Base-by-base conservation (phyloP, 2,329 filamentous ascomycete genomes). In the Stagonosporopsis vannaccii region DNA sequence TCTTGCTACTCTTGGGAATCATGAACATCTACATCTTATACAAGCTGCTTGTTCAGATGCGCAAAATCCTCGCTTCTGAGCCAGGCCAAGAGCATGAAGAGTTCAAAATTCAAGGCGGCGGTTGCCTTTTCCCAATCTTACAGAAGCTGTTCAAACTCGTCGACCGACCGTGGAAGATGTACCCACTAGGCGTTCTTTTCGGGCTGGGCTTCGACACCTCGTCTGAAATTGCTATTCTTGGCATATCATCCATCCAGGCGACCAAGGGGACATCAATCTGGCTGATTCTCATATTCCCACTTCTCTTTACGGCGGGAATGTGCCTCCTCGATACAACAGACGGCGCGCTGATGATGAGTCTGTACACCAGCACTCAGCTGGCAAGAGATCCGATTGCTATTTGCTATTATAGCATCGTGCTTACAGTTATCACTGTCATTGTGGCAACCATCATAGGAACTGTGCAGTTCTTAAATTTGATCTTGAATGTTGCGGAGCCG, bases 161-260 rank as follows among this genome's bases (percentile, higher is more conserved):
- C 66, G 82, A 88, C 64, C 76, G 80, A 5, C 90, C 91, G 0
- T 98, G 94, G 94, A 98, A 98, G 76, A 97, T 97, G 92, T 95
- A 96, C 65, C 92, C 92, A 0, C 80, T 97, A 0, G 94, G 94
- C 0, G 83, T 98, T 0, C 79, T 98, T 4, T 98, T 82, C 53
- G 95, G 94, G 0, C 81, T 98, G 0, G 95, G 94, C 0, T 98
- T 99, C 73, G 95, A 98, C 73, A 98, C 95, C 0, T 96, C 90
- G 36, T 96, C 91, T 7, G 94, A 99, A 75, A 91, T 98, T 68
- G 94, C 95, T 0, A 83, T 99, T 7, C 78, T 99, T 0, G 95
- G 94, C 0, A 96, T 98, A 61, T 90, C 91, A 0, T 92, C 90
- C 26, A 87, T 99, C 1, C 90, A 97, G 68, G 93, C 90, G 0